phyloP scores from a whole-genome alignment of 805 yeast genomes.

The Blastobotrys muscicola region DNA sequence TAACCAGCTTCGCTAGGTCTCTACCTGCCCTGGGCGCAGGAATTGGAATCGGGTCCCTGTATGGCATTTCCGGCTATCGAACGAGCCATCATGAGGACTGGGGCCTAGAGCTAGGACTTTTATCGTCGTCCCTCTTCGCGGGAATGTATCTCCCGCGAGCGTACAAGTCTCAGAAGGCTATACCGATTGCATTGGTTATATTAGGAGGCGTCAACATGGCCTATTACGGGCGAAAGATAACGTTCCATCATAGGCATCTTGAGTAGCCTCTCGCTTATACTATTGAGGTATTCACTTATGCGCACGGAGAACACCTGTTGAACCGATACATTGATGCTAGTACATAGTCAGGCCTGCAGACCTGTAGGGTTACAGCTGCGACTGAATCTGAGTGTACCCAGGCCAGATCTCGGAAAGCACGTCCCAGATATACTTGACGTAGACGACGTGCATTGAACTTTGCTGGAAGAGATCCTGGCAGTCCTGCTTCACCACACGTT shows the following conservation, averaged over 20 bases:
- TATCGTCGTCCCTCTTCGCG: conserved; percentile 54
- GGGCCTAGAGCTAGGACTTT: conserved; percentile 75
- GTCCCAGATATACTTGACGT: conserved; percentile 72
- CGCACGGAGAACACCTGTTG: no score
- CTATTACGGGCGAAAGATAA: conserved; percentile 40
- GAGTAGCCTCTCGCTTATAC: no score
- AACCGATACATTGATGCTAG: no score
- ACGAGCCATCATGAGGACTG: conserved; percentile 50
- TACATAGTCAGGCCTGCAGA: no score
- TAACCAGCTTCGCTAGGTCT: conserved; percentile 49
- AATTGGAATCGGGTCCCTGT: conserved; percentile 29
- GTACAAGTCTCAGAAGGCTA: conserved; percentile 54
- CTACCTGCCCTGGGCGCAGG: conserved; percentile 80
- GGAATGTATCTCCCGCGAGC: conserved; percentile 71
- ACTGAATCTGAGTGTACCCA: not conserved
- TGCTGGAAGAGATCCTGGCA: conserved; percentile 32
- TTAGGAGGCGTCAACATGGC: conserved; percentile 55
- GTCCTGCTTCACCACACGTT: conserved; percentile 56
- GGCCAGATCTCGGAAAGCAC: conserved; percentile 64
- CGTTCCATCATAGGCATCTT: no score
- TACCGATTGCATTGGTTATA: conserved; percentile 56
- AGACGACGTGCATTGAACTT: conserved; percentile 49
- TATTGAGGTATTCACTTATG: no score
- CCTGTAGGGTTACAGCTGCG: conserved; percentile 7
- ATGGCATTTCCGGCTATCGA: conserved; percentile 46